These are phyloP conservation scores for Veloboletus limbatus DNA, from an alignment of 1,284 basidiomycete species.

Conservation along the genomic window DNA sequence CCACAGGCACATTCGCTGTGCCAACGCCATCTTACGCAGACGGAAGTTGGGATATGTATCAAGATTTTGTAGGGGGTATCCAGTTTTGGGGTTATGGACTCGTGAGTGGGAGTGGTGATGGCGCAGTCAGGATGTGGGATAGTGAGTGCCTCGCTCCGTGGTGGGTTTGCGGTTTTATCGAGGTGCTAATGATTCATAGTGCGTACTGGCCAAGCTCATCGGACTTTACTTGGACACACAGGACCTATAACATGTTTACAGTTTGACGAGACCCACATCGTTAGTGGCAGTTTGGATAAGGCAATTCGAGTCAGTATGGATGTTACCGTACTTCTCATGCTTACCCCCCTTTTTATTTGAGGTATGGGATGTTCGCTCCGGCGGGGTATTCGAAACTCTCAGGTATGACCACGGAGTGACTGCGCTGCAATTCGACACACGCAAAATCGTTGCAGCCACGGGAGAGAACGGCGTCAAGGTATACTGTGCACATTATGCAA, in stretches of 20 bases:
- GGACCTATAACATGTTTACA: constrained; percentile 93
- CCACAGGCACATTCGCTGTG: constrained; percentile 70
- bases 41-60: constrained; percentile 92
- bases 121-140: constrained; percentile 99
- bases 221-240: constrained; percentile 92
- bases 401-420: constrained; percentile 92
- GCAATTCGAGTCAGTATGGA: constrained; percentile 70
- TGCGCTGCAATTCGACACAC: constrained; percentile 89
- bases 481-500: constrained; percentile 15
- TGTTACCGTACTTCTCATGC: constrained; percentile 3
- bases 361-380: constrained; percentile 97
- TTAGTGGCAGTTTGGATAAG: constrained; percentile 92
- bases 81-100: constrained; percentile 99
- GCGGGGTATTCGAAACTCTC: constrained; percentile 85
- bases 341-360: constrained; percentile 36
- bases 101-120: constrained; percentile 95
- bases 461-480: constrained; percentile 95
- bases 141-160: constrained; percentile 54
- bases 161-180: constrained; percentile 2
- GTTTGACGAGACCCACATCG: constrained; percentile 94
- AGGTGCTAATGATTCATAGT: constrained; percentile 47
- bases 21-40: constrained; percentile 87
- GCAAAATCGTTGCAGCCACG: constrained; percentile 92
- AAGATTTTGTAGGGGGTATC: constrained; percentile 96
- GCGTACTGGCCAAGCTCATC: constrained; percentile 96